These are phyloP conservation scores for Pugionium cornutum DNA, from an alignment of 345 rosid genomes.

Conservation along the genomic window DNA sequence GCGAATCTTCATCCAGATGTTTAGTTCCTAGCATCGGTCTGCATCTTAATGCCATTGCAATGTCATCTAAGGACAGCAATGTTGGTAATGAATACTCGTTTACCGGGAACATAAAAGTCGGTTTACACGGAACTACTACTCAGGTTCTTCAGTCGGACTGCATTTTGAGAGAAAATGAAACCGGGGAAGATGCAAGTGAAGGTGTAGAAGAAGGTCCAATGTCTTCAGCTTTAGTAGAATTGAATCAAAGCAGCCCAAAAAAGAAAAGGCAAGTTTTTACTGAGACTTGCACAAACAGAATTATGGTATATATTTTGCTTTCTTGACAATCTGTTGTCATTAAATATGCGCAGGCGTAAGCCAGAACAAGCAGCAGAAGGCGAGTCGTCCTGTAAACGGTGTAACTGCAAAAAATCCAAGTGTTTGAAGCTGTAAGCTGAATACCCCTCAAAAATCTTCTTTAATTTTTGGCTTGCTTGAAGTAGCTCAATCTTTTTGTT, in stretches of 20 bases:
- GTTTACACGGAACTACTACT: slow-evolving; percentile 36
- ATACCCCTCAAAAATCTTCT: no score
- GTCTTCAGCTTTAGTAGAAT: slow-evolving; percentile 40
- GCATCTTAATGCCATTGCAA: slow-evolving; percentile 74
- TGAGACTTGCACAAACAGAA: background rate
- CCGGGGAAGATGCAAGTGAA: slow-evolving; percentile 14
- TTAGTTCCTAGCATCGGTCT: slow-evolving; percentile 78
- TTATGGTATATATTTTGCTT: background rate
- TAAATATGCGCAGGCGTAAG: slow-evolving; percentile 54
- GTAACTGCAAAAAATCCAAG: background rate
- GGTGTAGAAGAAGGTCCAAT: slow-evolving; percentile 11
- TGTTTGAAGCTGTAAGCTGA: background rate
- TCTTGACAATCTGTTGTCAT: slow-evolving; percentile 25
- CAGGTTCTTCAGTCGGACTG: slow-evolving; percentile 21
- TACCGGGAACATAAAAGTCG: slow-evolving; percentile 40
- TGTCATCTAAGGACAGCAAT: slow-evolving; percentile 44
- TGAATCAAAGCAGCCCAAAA: slow-evolving; percentile 60
- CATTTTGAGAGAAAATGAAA: slow-evolving; percentile 46
- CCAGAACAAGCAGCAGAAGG: slow-evolving; percentile 31
- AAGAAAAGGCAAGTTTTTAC: slow-evolving; percentile 64
- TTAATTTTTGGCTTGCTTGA: background rate
- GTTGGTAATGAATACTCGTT: slow-evolving; percentile 46
- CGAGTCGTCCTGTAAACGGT: slow-evolving; percentile 66
- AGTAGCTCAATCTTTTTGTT: background rate
- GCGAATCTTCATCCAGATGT: slow-evolving; percentile 39